Conservation (phyloP, 2,329 filamentous ascomycete species). For the Stemphylium vesicarium region DNA sequence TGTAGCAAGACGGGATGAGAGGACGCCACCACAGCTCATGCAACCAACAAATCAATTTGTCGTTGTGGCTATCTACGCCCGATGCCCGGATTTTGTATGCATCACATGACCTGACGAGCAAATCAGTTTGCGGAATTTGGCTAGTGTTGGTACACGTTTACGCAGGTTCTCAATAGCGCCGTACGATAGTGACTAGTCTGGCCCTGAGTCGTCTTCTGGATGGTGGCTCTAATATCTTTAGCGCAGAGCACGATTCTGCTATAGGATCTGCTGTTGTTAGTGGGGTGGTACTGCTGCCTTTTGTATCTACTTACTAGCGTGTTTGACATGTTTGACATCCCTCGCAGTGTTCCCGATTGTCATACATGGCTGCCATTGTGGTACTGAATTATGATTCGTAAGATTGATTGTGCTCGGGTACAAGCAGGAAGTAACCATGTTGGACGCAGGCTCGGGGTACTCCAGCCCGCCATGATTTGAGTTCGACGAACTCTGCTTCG, state of each 20-base stretch:
- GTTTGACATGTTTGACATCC: slow-evolving; percentile 8
- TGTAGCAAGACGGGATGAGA: neutral
- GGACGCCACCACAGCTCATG: neutral
- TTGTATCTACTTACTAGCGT: slow-evolving; percentile 13
- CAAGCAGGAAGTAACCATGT: neutral
- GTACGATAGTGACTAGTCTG: neutral
- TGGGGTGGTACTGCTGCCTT: neutral
- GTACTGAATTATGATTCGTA: neutral
- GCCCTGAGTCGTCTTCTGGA: neutral
- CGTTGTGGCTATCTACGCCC: neutral
- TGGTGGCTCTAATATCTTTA: neutral
- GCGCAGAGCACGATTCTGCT: neutral
- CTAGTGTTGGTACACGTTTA: neutral
- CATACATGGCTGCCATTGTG: slow-evolving; percentile 4
- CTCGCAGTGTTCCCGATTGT: slow-evolving; percentile 1
- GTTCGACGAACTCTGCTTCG: neutral
- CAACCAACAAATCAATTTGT: neutral
- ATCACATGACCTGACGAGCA: neutral
- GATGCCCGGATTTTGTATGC: neutral
- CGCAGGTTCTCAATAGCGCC: neutral
- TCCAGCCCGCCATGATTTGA: neutral
- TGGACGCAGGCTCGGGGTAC: neutral
- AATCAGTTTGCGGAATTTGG: neutral
- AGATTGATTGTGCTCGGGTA: neutral
- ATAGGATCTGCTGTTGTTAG: neutral